phyloP scores from a whole-genome alignment of 1,284 basidiomycete genomes.

The Coniferiporia weirii region DNA sequence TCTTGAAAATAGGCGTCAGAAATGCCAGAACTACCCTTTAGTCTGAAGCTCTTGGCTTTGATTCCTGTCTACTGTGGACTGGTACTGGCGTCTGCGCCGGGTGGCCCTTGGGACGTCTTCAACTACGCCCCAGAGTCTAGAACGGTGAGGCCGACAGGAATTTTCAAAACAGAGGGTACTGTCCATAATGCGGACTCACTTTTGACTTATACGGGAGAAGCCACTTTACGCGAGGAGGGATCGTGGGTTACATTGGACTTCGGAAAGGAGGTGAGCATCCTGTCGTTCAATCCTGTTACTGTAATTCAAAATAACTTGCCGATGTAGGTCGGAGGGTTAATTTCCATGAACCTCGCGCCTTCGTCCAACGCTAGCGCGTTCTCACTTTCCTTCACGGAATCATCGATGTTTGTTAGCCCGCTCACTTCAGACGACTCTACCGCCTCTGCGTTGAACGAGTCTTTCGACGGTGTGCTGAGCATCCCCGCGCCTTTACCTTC shows the following conservation, averaged over 20 bases:
- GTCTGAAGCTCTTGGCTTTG: neutral
- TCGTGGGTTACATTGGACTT: constrained; percentile 42
- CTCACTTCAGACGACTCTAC: constrained; percentile 41
- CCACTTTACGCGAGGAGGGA: constrained; percentile 29
- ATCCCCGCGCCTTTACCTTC: constrained; percentile 29
- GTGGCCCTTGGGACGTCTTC: constrained; percentile 43
- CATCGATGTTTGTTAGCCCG: constrained; percentile 39
- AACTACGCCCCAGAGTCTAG: constrained; percentile 39
- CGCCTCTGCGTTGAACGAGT: constrained; percentile 32
- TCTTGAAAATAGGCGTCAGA: too few relatives aligned
- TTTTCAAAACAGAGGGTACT: constrained; percentile 31
- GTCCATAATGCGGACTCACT: constrained; percentile 29
- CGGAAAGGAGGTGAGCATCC: constrained; percentile 34
- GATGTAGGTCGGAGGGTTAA: constrained; percentile 39
- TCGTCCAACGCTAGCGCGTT: constrained; percentile 28
- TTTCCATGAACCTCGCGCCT: constrained; percentile 35
- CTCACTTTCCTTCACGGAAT: constrained; percentile 43
- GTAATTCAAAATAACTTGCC: neutral
- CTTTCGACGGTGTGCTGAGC: constrained; percentile 21
- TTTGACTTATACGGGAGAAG: constrained; percentile 28
- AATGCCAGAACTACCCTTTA: too few relatives aligned
- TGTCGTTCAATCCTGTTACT: neutral
- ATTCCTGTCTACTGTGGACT: neutral
- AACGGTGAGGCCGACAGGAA: constrained; percentile 34
- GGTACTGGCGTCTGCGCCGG: constrained; percentile 26